Evolutionary conservation across 208 protist species (phyloP).

Genomic region (Crithidia expoeki): DNA sequence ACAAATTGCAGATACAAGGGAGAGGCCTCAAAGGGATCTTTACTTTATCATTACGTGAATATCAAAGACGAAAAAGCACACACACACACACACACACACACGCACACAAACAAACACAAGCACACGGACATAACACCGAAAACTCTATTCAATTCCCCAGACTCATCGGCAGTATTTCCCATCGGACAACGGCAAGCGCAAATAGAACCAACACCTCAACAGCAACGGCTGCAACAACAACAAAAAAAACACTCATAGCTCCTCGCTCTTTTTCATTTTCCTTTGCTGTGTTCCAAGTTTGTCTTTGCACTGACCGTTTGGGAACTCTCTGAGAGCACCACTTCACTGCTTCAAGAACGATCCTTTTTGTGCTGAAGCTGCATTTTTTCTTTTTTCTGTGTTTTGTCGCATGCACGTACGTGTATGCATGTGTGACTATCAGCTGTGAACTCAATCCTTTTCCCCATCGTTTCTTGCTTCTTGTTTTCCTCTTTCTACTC

Average conservation of each 20-base stretch:
- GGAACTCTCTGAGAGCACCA: too few species aligned
- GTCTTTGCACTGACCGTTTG: too few species aligned
- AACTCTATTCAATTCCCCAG: too few species aligned
- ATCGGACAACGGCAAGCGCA: too few species aligned
- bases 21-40: not conserved
- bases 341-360: not conserved
- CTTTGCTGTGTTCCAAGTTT: too few species aligned
- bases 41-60: not conserved
- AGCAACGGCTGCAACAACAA: too few species aligned
- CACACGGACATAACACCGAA: not conserved
- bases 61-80: not conserved
- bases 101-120: not conserved
- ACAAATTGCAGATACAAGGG: not conserved
- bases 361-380: not conserved
- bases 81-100: not conserved
- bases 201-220: too few species aligned
- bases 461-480: not conserved
- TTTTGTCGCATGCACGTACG: not conserved
- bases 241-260: too few species aligned
- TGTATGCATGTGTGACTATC: not conserved
- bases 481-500: not conserved
- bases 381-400: constrained; percentile 4
- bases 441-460: constrained; percentile 9
- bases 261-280: too few species aligned
- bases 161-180: too few species aligned